phyloP scores from a whole-genome alignment of 768 basidiomycete genomes.

The Lepiota venenata region DNA sequence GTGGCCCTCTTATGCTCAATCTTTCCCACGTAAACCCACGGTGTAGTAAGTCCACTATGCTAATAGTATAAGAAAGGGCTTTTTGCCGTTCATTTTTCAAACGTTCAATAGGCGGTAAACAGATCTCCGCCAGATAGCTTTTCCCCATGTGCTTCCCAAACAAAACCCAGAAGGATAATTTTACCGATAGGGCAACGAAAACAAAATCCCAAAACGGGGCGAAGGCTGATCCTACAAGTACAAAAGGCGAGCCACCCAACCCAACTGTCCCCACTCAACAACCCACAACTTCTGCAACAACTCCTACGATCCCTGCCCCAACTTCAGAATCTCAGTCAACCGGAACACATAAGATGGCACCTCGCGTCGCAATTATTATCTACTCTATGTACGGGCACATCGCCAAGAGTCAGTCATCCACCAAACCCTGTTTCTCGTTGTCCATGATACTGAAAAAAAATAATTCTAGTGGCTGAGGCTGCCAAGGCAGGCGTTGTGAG shows the following conservation, averaged over 20 bases:
- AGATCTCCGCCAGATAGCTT: slow-evolving; percentile 3
- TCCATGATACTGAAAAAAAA: slow-evolving; percentile 5
- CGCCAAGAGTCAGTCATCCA: slow-evolving; percentile 47
- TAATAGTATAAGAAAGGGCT: too few species aligned
- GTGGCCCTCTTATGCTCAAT: too few species aligned
- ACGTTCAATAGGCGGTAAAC: neutral
- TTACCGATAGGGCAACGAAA: slow-evolving; percentile 20
- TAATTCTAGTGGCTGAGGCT: slow-evolving; percentile 53
- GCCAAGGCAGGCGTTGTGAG: slow-evolving; percentile 43
- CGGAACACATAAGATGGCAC: slow-evolving; percentile 33
- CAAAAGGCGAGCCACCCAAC: slow-evolving; percentile 21
- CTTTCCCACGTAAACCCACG: too few species aligned
- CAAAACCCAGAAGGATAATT: slow-evolving; percentile 28
- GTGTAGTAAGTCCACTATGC: too few species aligned
- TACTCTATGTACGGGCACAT: slow-evolving; percentile 78
- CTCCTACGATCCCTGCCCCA: slow-evolving; percentile 6
- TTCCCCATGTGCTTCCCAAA: slow-evolving; percentile 30
- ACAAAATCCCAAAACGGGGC: slow-evolving; percentile 15
- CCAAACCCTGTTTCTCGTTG: neutral
- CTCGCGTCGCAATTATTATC: slow-evolving; percentile 67
- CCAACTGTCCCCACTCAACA: slow-evolving; percentile 1
- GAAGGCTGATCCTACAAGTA: slow-evolving; percentile 26
- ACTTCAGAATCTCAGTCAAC: neutral
- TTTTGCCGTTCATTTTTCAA: neutral
- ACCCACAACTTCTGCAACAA: slow-evolving; percentile 5